Evolutionary conservation across 768 basidiomycete species (phyloP).

Genomic region (Rhizopogon sp.): DNA sequence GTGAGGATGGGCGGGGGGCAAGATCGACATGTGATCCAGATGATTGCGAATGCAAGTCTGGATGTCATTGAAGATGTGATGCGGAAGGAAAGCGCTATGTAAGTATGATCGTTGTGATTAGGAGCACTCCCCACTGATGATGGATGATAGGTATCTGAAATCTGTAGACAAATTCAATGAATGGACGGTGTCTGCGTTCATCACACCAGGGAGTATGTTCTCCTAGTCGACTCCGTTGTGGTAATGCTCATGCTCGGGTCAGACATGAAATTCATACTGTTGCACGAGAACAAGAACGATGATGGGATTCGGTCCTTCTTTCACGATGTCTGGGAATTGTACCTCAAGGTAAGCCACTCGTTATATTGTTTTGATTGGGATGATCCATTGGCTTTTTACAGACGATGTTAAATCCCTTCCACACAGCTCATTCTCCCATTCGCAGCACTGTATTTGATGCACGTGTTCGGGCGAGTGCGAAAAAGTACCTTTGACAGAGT

Average conservation of each 20-base stretch:
- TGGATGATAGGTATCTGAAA: constrained; percentile 77
- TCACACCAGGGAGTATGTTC: constrained; percentile 88
- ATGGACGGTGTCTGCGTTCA: constrained; percentile 95
- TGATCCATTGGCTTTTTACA: constrained; percentile 24
- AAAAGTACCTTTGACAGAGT: constrained; percentile 58
- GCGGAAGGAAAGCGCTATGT: constrained; percentile 79
- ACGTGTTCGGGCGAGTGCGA: constrained; percentile 81
- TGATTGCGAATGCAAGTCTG: constrained; percentile 96
- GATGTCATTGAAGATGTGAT: constrained; percentile 94
- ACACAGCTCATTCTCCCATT: constrained; percentile 82
- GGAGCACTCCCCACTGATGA: neutral
- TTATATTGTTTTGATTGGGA: neutral
- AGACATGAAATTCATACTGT: constrained; percentile 94
- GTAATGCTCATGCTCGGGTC: constrained; percentile 16
- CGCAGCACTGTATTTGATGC: constrained; percentile 78
- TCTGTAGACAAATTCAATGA: constrained; percentile 97
- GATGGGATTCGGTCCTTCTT: constrained; percentile 94
- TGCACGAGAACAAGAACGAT: constrained; percentile 96
- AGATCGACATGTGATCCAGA: constrained; percentile 93
- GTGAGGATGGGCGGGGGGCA: constrained; percentile 75
- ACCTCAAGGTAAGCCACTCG: constrained; percentile 72
- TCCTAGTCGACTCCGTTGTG: neutral
- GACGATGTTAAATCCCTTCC: constrained; percentile 95
- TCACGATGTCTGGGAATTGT: constrained; percentile 94
- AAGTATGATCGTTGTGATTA: constrained; percentile 25